These are phyloP conservation scores for Neoarthrinium moseri DNA, from an alignment of 2,329 filamentous ascomycete species.

Conservation along the genomic window DNA sequence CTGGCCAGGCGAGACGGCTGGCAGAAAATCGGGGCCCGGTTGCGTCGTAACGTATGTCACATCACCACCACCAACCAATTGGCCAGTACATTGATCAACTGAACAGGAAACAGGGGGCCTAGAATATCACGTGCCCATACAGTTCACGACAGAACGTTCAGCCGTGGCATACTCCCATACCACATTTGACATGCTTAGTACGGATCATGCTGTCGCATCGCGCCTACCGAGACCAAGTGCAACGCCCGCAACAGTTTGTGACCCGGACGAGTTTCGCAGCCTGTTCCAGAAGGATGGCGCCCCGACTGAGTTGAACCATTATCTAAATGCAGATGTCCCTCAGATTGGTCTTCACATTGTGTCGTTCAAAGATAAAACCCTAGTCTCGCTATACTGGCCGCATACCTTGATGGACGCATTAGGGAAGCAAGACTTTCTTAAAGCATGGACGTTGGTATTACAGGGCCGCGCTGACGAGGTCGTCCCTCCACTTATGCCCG, in stretches of 20 bases:
- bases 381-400: slow-evolving; percentile 36
- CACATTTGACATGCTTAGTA: slow-evolving; percentile 25
- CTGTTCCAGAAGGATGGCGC: slow-evolving; percentile 17
- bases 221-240: slow-evolving; percentile 23
- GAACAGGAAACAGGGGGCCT: slow-evolving; percentile 18
- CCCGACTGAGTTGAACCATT: slow-evolving; percentile 32
- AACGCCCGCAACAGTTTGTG: slow-evolving; percentile 21
- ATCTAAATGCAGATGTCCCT: slow-evolving; percentile 34
- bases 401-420: slow-evolving; percentile 41
- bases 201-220: slow-evolving; percentile 33
- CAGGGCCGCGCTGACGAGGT: slow-evolving; percentile 34
- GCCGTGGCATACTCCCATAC: slow-evolving; percentile 32
- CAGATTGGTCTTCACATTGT: slow-evolving; percentile 40
- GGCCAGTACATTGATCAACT: not conserved
- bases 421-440: slow-evolving; percentile 33
- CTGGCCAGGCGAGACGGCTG: slow-evolving; percentile 20
- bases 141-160: slow-evolving; percentile 32
- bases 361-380: slow-evolving; percentile 39
- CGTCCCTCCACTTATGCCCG: slow-evolving; percentile 21
- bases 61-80: not conserved
- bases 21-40: slow-evolving; percentile 21
- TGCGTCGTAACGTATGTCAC: slow-evolving; percentile 18
- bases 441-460: slow-evolving; percentile 39
- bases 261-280: slow-evolving; percentile 21
- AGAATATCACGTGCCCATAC: slow-evolving; percentile 39